phyloP scores from a whole-genome alignment of 2,329 filamentous ascomycete species.

The Scolecobasidium constrictum region DNA sequence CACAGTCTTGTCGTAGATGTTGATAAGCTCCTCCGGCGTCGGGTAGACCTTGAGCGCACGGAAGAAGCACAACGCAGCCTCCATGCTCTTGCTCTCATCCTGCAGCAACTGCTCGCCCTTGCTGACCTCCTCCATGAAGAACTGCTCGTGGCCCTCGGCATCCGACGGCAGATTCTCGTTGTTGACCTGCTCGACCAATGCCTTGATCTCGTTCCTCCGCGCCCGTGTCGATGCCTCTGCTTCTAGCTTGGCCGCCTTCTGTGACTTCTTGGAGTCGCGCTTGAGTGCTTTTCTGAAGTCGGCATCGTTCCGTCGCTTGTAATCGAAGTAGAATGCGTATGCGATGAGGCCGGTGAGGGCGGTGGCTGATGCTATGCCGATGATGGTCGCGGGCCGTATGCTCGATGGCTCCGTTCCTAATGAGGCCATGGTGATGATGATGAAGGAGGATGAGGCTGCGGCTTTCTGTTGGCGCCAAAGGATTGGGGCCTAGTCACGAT shows the following conservation, averaged over 20 bases:
- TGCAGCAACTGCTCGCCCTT: conserved; percentile 72
- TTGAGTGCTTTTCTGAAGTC: conserved; percentile 54
- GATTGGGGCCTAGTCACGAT: too few relatives aligned
- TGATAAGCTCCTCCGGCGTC: conserved; percentile 81
- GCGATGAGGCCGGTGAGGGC: conserved; percentile 48
- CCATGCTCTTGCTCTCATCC: conserved; percentile 61
- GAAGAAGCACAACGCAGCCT: conserved; percentile 93
- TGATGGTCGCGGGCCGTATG: conserved; percentile 46
- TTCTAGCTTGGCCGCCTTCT: conserved; percentile 60
- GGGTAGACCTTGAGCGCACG: conserved; percentile 98
- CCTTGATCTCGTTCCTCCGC: conserved; percentile 65
- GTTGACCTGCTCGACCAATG: conserved; percentile 68
- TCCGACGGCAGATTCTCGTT: conserved; percentile 85
- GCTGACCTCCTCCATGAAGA: conserved; percentile 94
- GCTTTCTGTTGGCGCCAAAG: neutral
- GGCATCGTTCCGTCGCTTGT: conserved; percentile 52
- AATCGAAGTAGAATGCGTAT: conserved; percentile 58
- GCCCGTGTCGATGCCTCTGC: conserved; percentile 53
- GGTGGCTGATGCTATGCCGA: conserved; percentile 47
- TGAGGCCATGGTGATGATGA: conserved; percentile 3
- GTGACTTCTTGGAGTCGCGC: conserved; percentile 64
- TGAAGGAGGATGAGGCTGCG: neutral
- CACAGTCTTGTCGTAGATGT: conserved; percentile 97
- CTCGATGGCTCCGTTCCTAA: neutral
- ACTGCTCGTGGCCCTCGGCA: conserved; percentile 86